Percentiles rank a stretch among this genome's conserved stretches.
Conservation (phyloP, 257 asterid species). For the Nicotiana sylvestris region DNA sequence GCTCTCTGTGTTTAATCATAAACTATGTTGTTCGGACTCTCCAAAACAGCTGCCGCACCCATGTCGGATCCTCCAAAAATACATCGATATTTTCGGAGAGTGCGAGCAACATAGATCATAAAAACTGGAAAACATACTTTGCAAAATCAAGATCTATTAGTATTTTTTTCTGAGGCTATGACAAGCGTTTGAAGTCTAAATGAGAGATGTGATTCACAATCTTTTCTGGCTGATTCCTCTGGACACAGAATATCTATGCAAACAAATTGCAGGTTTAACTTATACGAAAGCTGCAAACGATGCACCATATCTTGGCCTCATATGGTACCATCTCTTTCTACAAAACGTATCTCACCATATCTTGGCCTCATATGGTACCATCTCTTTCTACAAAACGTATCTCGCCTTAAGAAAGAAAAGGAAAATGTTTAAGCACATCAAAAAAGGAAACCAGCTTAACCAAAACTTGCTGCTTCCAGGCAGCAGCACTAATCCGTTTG, state of each 20-base stretch:
- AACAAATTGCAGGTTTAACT: background rate
- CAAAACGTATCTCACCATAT: background rate
- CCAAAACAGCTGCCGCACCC: too few species aligned
- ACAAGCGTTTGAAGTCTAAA: background rate
- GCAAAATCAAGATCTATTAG: slow-evolving; percentile 1
- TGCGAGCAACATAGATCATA: background rate
- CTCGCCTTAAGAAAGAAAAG: background rate
- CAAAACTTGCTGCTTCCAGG: background rate
- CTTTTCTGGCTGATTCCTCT: slow-evolving; percentile 1
- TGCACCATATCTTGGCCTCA: background rate
- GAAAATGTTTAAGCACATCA: background rate
- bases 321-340: background rate
- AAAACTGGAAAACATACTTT: slow-evolving; percentile 6
- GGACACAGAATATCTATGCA: background rate
- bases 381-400: background rate
- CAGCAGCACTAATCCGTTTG: too few species aligned
- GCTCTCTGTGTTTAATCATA: background rate
- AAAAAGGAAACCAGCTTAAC: background rate
- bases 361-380: background rate
- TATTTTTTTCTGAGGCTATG: background rate
- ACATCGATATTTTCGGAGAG: too few species aligned
- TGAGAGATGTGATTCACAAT: background rate
- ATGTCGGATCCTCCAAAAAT: too few species aligned
- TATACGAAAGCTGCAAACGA: background rate
- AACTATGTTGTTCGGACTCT: too few species aligned